Base-by-base conservation (phyloP, 495 filamentous ascomycete genomes). In the Penicillium coprophilum region DNA sequence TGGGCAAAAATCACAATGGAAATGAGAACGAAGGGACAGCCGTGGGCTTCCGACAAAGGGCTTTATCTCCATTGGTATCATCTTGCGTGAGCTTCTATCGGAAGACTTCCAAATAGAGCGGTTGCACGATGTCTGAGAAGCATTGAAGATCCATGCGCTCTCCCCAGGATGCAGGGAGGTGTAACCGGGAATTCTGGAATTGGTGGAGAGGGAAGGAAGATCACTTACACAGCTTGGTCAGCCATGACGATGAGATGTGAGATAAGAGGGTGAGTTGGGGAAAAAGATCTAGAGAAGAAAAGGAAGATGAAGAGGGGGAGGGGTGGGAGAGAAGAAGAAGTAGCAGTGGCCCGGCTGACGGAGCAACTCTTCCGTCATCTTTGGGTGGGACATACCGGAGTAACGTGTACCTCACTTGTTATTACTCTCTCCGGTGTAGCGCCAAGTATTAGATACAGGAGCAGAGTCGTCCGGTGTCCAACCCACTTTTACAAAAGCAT, bases 211-310 rank as follows among this genome's bases (percentile, higher is more conserved):
- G 51, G 38, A 32, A 49, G 21, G 40, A 39, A 65, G 46, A 43
- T 32, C 57, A 84, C 82, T 83, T 78, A 85, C 82, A 82, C 75
- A 78, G 81, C 82, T 58, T 82, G 70, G 57, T 77, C 69, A 70
- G 70, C 65, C 66, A 72, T 68, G 53, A 62, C 69, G 58, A 61
- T 64, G 62, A 60, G 21, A 49, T 49, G n/a, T 49, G 57, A 53
- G 27, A 39, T 40, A 30, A 12, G 15, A 4, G 24, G 34, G 49
- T 52, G 23, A 40, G 38, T 39, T n/a, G 60, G 63, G 57, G 47
- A 43, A 53, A 50, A 41, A 53, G 46, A 44, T 58, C 57, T 50
- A 28, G 48, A 57, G 54, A 52, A 44, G 40, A 43, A 43, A 43
- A 58, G 51, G 47, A 59, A 34, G 55, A 58, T 24, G 60, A 57